Conservation (phyloP, 192 early-diverging fungal genomes). For the Coemansia sp. region DNA sequence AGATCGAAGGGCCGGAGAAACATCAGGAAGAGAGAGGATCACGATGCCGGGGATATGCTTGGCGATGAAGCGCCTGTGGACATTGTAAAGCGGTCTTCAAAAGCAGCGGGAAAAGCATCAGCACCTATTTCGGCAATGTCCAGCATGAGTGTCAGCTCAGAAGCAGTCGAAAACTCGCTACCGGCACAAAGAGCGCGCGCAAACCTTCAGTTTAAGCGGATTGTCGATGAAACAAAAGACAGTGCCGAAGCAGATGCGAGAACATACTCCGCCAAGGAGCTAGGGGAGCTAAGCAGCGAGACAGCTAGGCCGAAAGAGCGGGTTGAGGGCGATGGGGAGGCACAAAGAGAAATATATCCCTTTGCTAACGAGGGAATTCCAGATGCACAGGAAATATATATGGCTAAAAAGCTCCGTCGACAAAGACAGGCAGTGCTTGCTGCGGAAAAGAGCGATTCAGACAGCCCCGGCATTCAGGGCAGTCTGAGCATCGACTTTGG, state of each 20-base stretch:
- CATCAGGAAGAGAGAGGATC: conserved; percentile 31
- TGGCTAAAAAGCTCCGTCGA: conserved; percentile 45
- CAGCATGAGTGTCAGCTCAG: conserved; percentile 16
- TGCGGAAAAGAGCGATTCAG: background rate
- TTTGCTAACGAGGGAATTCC: conserved; percentile 40
- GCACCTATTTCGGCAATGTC: conserved; percentile 4
- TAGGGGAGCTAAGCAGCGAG: conserved; percentile 15
- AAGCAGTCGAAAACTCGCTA: background rate
- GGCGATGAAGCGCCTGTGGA: conserved; percentile 15
- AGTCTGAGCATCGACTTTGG: conserved; percentile 8
- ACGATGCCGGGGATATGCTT: conserved; percentile 3
- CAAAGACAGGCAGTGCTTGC: conserved; percentile 28
- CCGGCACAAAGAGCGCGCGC: background rate
- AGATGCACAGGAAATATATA: conserved; percentile 38
- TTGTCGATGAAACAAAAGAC: conserved; percentile 4
- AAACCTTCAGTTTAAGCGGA: background rate
- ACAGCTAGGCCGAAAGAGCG: conserved; percentile 1
- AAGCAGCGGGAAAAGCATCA: conserved; percentile 1
- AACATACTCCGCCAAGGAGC: conserved; percentile 16
- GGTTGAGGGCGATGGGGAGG: background rate
- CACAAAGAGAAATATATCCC: conserved; percentile 17
- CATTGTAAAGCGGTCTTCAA: conserved; percentile 29
- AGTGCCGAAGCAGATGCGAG: conserved; percentile 1
- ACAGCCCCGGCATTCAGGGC: background rate
- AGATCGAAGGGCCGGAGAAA: conserved; percentile 39